Base-by-base conservation (phyloP, 768 basidiomycete genomes). In the Dendrothele bispora region DNA sequence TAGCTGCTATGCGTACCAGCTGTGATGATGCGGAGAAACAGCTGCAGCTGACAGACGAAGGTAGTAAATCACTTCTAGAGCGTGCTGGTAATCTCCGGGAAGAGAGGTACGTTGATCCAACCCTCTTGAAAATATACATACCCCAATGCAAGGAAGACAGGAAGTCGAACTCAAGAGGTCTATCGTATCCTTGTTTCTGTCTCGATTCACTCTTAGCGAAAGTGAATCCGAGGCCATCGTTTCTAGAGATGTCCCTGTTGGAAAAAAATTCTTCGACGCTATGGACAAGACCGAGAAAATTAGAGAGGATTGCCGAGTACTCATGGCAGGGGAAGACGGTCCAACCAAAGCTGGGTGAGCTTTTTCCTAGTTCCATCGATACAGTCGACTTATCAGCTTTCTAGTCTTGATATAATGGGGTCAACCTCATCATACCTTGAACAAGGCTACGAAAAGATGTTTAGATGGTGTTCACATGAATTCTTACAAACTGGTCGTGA, bases 271-370 rank as follows among this genome's bases (percentile, higher is more conserved):
- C 58, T 98, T 98, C 62, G 68, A 75, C 3, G 88, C 90, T 0
- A 88, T 98, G 84, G 88, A 91, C 64, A 88, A 88, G 61, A 85
- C 90, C 0, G 86, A 89, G 56, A 71, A 69, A 36, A 95, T 99
- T 51, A 77, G 93, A 27, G 76, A 76, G 11, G 92, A 97, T 60
- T 97, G 94, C 62, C 74, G 84, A 38, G 82, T 93, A 2, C 74
- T 99, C 7, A 86, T 98, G 80, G 78, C 86, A 3, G 91, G 91
- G 0, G 90, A 91, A 57, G 85, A 86, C 27, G 84, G 86, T 7
- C 82, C 88, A 2, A 88, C 88, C 0, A 77, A 77, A 56, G 86
- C 86, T 26, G 91, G 88, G 88, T 91, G 52, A 32, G 74, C 59
- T 5, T 14, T n/a, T 30, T 38, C 22, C 34, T 15, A n/a, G 10